Evolutionary conservation across 306 rosid genomes (phyloP).

Genomic region (Dalbergia cochinchinensis): DNA sequence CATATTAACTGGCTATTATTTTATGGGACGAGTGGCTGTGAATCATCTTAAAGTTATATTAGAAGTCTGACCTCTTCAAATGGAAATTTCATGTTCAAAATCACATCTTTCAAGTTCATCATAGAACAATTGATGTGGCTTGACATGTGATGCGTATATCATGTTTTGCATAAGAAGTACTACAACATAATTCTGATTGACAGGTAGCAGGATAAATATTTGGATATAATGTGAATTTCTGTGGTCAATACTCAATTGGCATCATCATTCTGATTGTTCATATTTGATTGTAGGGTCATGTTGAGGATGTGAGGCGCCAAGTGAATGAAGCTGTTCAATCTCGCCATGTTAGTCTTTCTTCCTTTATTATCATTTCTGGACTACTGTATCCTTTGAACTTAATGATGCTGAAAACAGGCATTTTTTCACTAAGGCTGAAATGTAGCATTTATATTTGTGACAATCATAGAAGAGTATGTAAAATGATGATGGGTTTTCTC

Average conservation of each 20-base stretch:
- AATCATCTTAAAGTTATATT: constrained; percentile 21
- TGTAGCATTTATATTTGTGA: constrained; percentile 14
- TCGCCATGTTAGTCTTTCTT: constrained; percentile 83
- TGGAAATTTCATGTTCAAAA: constrained; percentile 6
- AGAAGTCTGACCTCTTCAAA: not conserved
- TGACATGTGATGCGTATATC: constrained; percentile 26
- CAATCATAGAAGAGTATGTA: constrained; percentile 29
- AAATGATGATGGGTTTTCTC: constrained; percentile 20
- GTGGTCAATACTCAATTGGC: constrained; percentile 17
- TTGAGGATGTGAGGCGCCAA: constrained; percentile 89
- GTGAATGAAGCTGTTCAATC: constrained; percentile 94
- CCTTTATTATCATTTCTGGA: constrained; percentile 25
- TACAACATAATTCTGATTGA: constrained; percentile 19
- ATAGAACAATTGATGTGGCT: not conserved
- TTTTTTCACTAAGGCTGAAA: not conserved
- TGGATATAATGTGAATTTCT: not conserved
- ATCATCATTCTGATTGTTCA: constrained; percentile 38
- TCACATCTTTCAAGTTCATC: constrained; percentile 15
- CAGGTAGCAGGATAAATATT: constrained; percentile 2
- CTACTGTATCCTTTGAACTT: constrained; percentile 30
- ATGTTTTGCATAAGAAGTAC: not conserved
- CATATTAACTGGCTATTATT: not conserved
- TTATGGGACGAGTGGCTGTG: constrained; percentile 23
- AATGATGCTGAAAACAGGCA: constrained; percentile 13
- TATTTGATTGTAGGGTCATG: constrained; percentile 76